A percentile compares a stretch with the other conserved stretches of the same genome.
Evolutionary conservation across 2,329 filamentous ascomycete genomes (phyloP).

Genomic region (Dendryphion nanum): DNA sequence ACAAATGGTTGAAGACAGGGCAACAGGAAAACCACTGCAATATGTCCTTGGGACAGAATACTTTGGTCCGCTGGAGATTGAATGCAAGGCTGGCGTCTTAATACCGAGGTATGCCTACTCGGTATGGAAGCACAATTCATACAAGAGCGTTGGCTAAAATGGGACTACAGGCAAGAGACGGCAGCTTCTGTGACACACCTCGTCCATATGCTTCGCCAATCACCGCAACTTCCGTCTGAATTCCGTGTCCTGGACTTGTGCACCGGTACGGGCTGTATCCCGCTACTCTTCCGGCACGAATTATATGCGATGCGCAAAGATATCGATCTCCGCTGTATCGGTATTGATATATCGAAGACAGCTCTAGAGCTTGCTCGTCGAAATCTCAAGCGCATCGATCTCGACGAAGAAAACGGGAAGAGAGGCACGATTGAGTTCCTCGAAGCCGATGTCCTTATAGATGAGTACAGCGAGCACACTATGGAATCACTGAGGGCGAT

Average conservation of each 20-base stretch:
- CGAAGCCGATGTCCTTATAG: slow-evolving; percentile 44
- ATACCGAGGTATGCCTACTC: slow-evolving; percentile 67
- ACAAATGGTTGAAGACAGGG: slow-evolving; percentile 39
- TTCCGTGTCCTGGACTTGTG: slow-evolving; percentile 80
- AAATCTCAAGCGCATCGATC: slow-evolving; percentile 55
- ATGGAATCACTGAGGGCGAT: slow-evolving; percentile 14
- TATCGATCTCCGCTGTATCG: slow-evolving; percentile 54
- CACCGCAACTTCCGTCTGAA: slow-evolving; percentile 17
- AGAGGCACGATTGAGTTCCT: slow-evolving; percentile 45
- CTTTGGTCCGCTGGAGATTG: slow-evolving; percentile 79
- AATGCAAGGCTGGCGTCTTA: slow-evolving; percentile 73
- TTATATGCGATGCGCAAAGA: slow-evolving; percentile 42
- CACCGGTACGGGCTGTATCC: slow-evolving; percentile 87
- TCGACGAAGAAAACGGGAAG: slow-evolving; percentile 4
- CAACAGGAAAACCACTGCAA: slow-evolving; percentile 75
- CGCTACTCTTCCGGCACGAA: slow-evolving; percentile 69
- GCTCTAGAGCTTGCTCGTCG: slow-evolving; percentile 65
- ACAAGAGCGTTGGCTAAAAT: background rate
- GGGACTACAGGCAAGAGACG: slow-evolving; percentile 47
- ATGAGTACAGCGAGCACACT: slow-evolving; percentile 46
- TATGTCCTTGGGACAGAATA: slow-evolving; percentile 87
- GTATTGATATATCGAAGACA: slow-evolving; percentile 68
- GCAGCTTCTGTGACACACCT: slow-evolving; percentile 40
- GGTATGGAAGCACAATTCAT: background rate
- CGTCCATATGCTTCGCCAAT: slow-evolving; percentile 23